These are phyloP conservation scores for Craspedostauros australis DNA, from an alignment of 108 stramenopile genomes.

Conservation along the genomic window DNA sequence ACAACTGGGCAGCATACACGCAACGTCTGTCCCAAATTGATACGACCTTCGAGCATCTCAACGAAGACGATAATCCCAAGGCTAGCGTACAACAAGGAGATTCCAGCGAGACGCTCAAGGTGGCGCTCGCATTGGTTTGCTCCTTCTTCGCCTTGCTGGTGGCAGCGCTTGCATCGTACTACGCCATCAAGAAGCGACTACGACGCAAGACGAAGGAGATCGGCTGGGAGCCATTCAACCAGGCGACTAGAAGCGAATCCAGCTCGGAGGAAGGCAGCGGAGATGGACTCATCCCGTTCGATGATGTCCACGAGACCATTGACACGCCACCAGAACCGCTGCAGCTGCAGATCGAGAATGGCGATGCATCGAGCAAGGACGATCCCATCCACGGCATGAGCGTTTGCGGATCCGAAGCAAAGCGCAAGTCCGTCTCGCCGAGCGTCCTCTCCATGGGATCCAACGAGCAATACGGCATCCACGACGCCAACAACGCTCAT, in stretches of 20 bases:
- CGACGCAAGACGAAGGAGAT: neutral
- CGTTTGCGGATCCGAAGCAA: too few relatives aligned
- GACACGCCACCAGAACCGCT: neutral
- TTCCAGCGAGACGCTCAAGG: slow-evolving; percentile 5
- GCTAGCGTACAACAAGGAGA: neutral
- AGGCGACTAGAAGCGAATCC: neutral
- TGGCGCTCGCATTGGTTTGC: slow-evolving; percentile 18
- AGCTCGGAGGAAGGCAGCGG: neutral
- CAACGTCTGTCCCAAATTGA: slow-evolving; percentile 4
- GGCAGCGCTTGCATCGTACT: slow-evolving; percentile 10
- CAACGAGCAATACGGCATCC: too few relatives aligned
- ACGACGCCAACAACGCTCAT: too few relatives aligned
- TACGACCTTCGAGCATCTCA: slow-evolving; percentile 17
- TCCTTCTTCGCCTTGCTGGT: slow-evolving; percentile 14
- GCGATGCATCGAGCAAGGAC: neutral
- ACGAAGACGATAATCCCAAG: slow-evolving; percentile 2
- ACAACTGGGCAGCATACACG: slow-evolving; percentile 15
- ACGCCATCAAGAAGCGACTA: slow-evolving; percentile 22
- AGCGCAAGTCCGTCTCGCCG: too few relatives aligned
- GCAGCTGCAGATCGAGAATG: neutral
- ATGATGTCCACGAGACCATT: too few relatives aligned
- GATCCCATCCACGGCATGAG: too few relatives aligned
- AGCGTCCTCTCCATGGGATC: too few relatives aligned
- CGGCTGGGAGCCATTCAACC: neutral
- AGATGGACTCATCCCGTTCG: too few relatives aligned